phyloP scores from a whole-genome alignment of 164 flowering plant species.

The Chloranthus sessilifolius region DNA sequence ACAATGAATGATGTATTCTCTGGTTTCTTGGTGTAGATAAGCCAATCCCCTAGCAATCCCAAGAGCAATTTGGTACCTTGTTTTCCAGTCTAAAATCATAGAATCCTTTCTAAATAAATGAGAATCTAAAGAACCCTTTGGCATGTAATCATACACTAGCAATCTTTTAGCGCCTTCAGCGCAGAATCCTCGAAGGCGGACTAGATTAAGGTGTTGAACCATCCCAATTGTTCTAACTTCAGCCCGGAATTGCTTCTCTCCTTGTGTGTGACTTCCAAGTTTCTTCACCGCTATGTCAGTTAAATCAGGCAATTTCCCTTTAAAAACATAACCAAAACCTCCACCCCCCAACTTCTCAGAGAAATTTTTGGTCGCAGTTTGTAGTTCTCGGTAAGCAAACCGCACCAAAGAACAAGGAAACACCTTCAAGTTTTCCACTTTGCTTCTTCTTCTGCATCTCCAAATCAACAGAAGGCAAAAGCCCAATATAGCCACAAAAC shows the following conservation, averaged over 20 bases:
- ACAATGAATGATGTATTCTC: constrained; percentile 33
- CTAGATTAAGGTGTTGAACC: constrained; percentile 53
- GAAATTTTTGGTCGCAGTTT: constrained; percentile 38
- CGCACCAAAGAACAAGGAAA: constrained; percentile 30
- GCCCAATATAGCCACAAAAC: constrained; percentile 8
- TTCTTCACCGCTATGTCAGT: constrained; percentile 39
- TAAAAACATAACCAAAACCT: constrained; percentile 47
- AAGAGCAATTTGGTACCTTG: constrained; percentile 25
- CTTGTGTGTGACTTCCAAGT: constrained; percentile 40
- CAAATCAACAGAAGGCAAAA: constrained; percentile 10
- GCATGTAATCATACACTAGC: constrained; percentile 57
- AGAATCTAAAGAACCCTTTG: constrained; percentile 37
- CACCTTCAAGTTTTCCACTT: constrained; percentile 2
- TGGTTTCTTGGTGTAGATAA: constrained; percentile 30
- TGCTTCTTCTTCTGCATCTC: constrained; percentile 13
- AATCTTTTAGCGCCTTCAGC: constrained; percentile 33
- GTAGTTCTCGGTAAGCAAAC: constrained; percentile 31
- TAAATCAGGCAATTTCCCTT: constrained; percentile 34
- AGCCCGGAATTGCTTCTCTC: constrained; percentile 47
- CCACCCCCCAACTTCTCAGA: constrained; percentile 47
- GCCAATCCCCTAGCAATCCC: constrained; percentile 30
- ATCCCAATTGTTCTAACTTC: constrained; percentile 69
- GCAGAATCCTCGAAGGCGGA: constrained; percentile 50
- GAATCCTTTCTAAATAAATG: constrained; percentile 21
- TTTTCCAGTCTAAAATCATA: constrained; percentile 20